These are phyloP conservation scores for Silene noctiflora DNA, from an alignment of 179 eudicot species.

Conservation along the genomic window DNA sequence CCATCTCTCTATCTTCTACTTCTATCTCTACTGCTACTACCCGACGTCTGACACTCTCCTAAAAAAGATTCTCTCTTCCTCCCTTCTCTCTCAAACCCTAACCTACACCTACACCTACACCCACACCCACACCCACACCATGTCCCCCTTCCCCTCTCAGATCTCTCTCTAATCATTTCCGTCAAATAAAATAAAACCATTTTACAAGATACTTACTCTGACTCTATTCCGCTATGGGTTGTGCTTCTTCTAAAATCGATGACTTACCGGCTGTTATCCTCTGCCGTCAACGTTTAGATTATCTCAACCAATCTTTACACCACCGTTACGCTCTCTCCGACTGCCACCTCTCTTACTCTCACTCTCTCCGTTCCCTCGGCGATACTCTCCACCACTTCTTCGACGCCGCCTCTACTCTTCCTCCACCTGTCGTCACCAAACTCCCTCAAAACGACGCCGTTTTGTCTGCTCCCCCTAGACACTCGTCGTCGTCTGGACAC, in stretches of 20 bases:
- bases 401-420: constrained; percentile 19
- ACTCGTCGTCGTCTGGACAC: constrained; percentile 6
- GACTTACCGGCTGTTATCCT: constrained; percentile 75
- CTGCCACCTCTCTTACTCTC: constrained; percentile 56
- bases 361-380: constrained; percentile 56
- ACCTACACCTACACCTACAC: not conserved
- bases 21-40: constrained; percentile 31
- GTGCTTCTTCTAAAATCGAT: constrained; percentile 69
- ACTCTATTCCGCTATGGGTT: constrained; percentile 49
- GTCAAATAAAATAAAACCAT: not conserved
- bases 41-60: constrained; percentile 39
- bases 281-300: constrained; percentile 58
- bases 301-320: constrained; percentile 51
- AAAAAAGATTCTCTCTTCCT: constrained; percentile 34
- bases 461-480: not conserved
- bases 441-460: constrained; percentile 41
- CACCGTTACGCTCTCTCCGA: constrained; percentile 61
- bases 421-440: constrained; percentile 41
- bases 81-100: constrained; percentile 30
- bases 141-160: constrained; percentile 3
- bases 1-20: constrained; percentile 6
- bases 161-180: not conserved
- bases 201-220: not conserved
- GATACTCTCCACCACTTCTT: constrained; percentile 54
- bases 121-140: not conserved